Base-by-base conservation (phyloP, 257 asterid species). In the Scutellaria galericulata region DNA sequence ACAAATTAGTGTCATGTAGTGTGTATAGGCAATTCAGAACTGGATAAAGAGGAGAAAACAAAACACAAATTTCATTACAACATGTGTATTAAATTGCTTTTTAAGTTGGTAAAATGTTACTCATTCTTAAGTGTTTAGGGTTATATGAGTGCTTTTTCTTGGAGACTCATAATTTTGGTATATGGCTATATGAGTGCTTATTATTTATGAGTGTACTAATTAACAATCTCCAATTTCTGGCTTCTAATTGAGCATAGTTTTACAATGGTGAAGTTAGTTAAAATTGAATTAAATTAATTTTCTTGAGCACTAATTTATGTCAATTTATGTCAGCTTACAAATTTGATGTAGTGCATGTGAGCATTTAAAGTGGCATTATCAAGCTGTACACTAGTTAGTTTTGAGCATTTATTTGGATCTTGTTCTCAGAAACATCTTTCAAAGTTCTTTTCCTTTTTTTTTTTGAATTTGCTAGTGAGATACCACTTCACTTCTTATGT, bases 381-480 rank as follows among this genome's bases (percentile, higher is more conserved):
- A 58, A 64, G 55, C 60, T 69, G 77, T 64, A 24, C 37, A 31
- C 66, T 22, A 45, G 83, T 75, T 79, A 66, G 80, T 37, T 79
- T 71, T 46, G 64, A 71, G 80, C 78, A 79, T 75, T 79, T 79
- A 75, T 72, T 77, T 55, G 58, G 76, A 22, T 55, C 72, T 63
- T 15, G 5, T 74, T 74, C 39, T 42, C 50, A 7, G 7, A 64
- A 59, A 31, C 5, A 20, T 39, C 12, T 78, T 64, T 58, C 57
- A 51, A 52, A 51, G 18, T 48, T 48, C 64, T 7, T 31, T 31
- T 31, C 18, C 18, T 0, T 13, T n/a, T 22, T 27, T 15, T 9
- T n/a, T 14, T 62, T 31, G 7, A 9, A 35, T 14, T 37, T n/a
- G 7, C 2, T 22, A 47, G 7, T 31, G 37, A 31, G 37, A 31